Conservation (phyloP, 2,329 filamentous ascomycete genomes). For the Endothia cerciana region DNA sequence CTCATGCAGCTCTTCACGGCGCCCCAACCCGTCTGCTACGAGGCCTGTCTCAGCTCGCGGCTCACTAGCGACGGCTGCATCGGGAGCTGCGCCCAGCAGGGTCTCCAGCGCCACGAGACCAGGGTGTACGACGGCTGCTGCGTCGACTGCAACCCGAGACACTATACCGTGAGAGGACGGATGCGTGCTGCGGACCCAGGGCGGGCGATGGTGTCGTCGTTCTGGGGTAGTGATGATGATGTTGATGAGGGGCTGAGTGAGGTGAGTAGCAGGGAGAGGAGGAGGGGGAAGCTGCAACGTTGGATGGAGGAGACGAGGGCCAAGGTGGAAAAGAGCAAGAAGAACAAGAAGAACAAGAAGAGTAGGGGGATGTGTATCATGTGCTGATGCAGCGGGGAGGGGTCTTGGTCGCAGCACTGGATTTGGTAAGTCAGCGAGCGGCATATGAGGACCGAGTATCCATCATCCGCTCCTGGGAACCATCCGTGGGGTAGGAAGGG, state of each 20-base stretch:
- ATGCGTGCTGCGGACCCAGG: not conserved
- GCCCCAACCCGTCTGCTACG: not conserved
- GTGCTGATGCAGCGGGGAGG: not conserved
- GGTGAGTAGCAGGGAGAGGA: not conserved
- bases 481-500: not conserved
- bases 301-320: not conserved
- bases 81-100: conserved; percentile 11
- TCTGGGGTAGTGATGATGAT: not conserved
- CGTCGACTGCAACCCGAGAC: not conserved
- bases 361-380: not conserved
- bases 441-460: not conserved
- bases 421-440: not conserved
- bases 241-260: not conserved
- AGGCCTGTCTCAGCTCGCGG: conserved; percentile 18
- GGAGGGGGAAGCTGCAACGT: not conserved
- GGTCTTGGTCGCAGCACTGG: too few species aligned
- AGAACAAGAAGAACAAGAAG: not conserved
- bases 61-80: not conserved
- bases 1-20: conserved; percentile 10
- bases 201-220: not conserved
- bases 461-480: not conserved
- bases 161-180: not conserved
- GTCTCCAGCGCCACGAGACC: conserved; percentile 1
- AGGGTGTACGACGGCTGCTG: conserved; percentile 17
- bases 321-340: not conserved